A percentile compares a stretch with the other conserved stretches of the same genome.
Evolutionary conservation across 139 green algal genomes (phyloP).

Genomic region (Auxenochlorella pyrenoidosa): DNA sequence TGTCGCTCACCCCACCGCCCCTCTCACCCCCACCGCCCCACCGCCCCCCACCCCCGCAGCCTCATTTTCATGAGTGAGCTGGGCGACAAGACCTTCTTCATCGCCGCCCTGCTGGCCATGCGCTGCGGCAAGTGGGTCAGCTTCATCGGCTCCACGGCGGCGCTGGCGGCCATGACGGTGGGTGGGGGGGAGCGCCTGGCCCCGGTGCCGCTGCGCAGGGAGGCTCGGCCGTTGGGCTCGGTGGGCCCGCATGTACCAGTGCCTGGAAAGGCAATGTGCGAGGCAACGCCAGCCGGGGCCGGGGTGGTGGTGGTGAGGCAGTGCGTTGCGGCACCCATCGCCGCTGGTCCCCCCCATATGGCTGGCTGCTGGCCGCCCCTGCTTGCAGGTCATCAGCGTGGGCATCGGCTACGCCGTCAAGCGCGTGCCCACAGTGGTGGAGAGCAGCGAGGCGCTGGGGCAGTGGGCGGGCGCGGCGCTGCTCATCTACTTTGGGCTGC

Average conservation of each 20-base stretch:
- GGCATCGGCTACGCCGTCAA: conserved; percentile 89
- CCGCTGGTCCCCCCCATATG: too few relatives aligned
- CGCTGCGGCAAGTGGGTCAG: conserved; percentile 70
- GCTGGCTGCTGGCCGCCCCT: too few relatives aligned
- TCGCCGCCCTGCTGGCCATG: conserved; percentile 96
- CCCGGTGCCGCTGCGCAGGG: too few relatives aligned
- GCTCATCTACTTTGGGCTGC: conserved; percentile 93
- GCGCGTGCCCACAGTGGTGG: conserved; percentile 79
- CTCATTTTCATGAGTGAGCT: conserved; percentile 98
- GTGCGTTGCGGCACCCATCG: too few relatives aligned
- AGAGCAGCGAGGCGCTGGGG: conserved; percentile 79
- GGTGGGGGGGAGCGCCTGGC: neutral
- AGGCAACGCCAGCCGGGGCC: too few relatives aligned
- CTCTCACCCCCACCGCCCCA: too few relatives aligned
- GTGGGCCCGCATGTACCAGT: too few relatives aligned
- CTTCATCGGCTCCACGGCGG: conserved; percentile 71
- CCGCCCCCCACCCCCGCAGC: neutral
- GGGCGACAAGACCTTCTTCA: conserved; percentile 99
- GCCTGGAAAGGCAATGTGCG: too few relatives aligned
- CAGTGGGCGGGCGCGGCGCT: conserved; percentile 88
- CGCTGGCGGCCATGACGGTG: conserved; percentile 80
- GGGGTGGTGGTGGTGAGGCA: too few relatives aligned
- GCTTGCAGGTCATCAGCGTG: conserved; percentile 94
- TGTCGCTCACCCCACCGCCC: neutral
- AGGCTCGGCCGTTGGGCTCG: too few relatives aligned